Base-by-base conservation (phyloP, 768 basidiomycete species). In the Epithele typhae region DNA sequence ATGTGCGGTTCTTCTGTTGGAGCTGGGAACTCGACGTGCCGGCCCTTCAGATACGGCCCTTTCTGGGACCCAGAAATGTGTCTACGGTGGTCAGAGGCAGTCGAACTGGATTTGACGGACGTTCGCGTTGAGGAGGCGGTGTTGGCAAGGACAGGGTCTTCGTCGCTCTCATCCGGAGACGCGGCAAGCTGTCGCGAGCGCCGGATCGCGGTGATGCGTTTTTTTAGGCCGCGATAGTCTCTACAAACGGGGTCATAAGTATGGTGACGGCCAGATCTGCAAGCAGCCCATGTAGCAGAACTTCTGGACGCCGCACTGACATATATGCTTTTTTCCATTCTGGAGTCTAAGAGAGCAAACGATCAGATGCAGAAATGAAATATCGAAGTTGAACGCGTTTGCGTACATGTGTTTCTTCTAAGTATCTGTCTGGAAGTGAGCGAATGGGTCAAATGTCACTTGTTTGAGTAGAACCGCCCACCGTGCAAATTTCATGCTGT, bases 181-280 rank as follows among this genome's bases (percentile, higher is more conserved):
- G 35, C 22, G 17, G 34, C 22, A 25, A 53, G 45, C 25, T 59
- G 54, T 5, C 45, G 45, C 8, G 51, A 51, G 7, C 48, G 34
- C 9, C 74, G 74, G 45, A 88, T 78, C 1, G 73, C 72, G 12
- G 69, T 68, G 19, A 90, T 82, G 12, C 73, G 70, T 52, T 78
- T 82, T 64, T 89, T 89, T 14, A 91, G 75, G 8, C 73, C 77
- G 2, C 75, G 75, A 57, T 90, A 91, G 60, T 90, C 79, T 59
- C 87, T 90, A 53, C 19, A 19, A 14, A 30, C 7, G 27, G 27
- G 8, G 27, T 30, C 27, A 30, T 30, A 7, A 30, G 14, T 14
- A 30, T 30, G 7, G 27, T 30, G 27, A 30, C 23, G 39, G 17
- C 35, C 83, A 90, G 64, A 89, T 87, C 2, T 84, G 79, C 24